A percentile compares a stretch with the other conserved stretches of the same genome.
Evolutionary conservation across 2,329 filamentous ascomycete species (phyloP).

Genomic region (Cercospora sp.): DNA sequence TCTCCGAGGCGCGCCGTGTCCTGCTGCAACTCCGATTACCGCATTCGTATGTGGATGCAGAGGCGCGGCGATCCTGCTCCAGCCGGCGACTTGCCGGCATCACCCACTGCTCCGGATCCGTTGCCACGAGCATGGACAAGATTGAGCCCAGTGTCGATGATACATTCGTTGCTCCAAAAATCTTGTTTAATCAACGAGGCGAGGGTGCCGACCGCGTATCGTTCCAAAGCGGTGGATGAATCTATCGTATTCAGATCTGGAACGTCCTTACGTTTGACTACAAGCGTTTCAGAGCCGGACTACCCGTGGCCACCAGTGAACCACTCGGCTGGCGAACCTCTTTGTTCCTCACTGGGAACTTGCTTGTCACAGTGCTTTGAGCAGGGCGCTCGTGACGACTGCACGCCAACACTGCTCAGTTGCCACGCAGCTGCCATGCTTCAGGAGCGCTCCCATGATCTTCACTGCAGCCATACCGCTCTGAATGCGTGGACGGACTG

Average conservation of each 20-base stretch:
- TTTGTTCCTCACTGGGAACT: background rate
- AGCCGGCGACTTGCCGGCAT: slow-evolving; percentile 10
- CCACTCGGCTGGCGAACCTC: background rate
- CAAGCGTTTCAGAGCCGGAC: slow-evolving; percentile 7
- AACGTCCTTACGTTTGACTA: background rate
- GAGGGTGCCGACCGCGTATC: slow-evolving; percentile 4
- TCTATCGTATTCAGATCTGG: slow-evolving; percentile 14
- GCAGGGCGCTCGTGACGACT: background rate
- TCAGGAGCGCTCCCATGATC: background rate
- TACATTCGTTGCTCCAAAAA: background rate
- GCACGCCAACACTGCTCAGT: background rate
- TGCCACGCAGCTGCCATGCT: background rate
- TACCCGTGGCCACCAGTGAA: background rate
- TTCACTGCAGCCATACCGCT: background rate
- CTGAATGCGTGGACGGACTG: background rate
- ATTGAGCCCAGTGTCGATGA: background rate
- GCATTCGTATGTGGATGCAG: slow-evolving; percentile 10
- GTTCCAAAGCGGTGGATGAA: slow-evolving; percentile 8
- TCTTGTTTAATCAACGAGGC: slow-evolving; percentile 5
- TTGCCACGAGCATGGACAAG: background rate
- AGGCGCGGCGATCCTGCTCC: slow-evolving; percentile 9
- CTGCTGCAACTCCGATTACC: background rate
- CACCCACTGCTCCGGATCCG: background rate
- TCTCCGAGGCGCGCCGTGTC: slow-evolving; percentile 6
- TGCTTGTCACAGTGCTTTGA: background rate